Conservation (phyloP, 148 eudicot species). For the Simmondsia chinensis region DNA sequence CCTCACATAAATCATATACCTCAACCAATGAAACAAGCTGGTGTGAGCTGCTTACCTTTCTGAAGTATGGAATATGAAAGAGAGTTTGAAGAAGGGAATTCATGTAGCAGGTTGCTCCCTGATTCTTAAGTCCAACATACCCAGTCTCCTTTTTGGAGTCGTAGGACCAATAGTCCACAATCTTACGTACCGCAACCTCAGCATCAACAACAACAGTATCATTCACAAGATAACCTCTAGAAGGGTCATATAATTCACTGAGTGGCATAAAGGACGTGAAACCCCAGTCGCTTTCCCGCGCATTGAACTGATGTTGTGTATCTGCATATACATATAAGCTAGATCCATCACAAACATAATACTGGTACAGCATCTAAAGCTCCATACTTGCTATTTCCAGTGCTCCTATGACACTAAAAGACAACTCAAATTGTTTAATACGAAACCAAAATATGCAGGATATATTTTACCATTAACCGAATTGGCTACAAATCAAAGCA, state of each 20-base stretch:
- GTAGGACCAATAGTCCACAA: slow-evolving; percentile 79
- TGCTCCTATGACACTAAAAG: too few relatives aligned
- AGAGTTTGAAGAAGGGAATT: slow-evolving; percentile 90
- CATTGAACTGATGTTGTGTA: slow-evolving; percentile 88
- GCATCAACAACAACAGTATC: slow-evolving; percentile 84
- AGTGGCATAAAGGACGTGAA: slow-evolving; percentile 97
- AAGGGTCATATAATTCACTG: slow-evolving; percentile 77
- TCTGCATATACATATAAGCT: slow-evolving; percentile 39
- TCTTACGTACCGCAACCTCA: slow-evolving; percentile 79
- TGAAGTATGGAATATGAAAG: slow-evolving; percentile 85
- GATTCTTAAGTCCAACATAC: slow-evolving; percentile 93
- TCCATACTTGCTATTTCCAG: too few relatives aligned
- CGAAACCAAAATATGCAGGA: too few relatives aligned
- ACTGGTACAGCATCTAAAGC: too few relatives aligned
- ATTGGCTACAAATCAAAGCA: too few relatives aligned
- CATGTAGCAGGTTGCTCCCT: slow-evolving; percentile 98
- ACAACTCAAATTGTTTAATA: too few relatives aligned
- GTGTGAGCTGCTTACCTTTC: slow-evolving; percentile 54
- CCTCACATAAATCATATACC: background rate
- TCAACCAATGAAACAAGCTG: background rate
- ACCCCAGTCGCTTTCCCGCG: slow-evolving; percentile 97
- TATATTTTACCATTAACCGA: too few relatives aligned
- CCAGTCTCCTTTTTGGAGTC: slow-evolving; percentile 98
- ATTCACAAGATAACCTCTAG: slow-evolving; percentile 67
- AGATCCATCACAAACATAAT: slow-evolving; percentile 1